phyloP scores from a whole-genome alignment of 2,329 filamentous ascomycete genomes.

The Penicillium capsulatum region DNA sequence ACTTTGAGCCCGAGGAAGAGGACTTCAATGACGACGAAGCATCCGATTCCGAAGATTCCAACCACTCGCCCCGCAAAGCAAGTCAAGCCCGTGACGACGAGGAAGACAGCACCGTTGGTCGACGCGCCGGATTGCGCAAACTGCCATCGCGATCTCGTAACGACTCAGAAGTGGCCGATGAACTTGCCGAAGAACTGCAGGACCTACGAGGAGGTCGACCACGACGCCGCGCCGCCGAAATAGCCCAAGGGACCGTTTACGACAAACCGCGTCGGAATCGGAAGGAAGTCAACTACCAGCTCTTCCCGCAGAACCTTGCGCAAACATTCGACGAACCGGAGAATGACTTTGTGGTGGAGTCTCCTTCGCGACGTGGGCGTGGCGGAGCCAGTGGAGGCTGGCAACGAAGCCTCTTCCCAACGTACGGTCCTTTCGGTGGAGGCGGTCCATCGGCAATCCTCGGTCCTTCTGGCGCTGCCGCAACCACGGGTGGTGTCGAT shows the following conservation, averaged over 20 bases:
- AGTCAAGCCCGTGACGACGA: constrained; percentile 44
- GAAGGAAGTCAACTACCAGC: constrained; percentile 78
- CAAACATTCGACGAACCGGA: constrained; percentile 72
- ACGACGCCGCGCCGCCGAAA: constrained; percentile 34
- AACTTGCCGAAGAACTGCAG: constrained; percentile 57
- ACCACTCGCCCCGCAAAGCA: constrained; percentile 42
- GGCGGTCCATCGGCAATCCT: constrained; percentile 68
- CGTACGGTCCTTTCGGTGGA: constrained; percentile 86
- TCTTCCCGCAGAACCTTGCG: constrained; percentile 68
- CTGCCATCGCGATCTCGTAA: constrained; percentile 46
- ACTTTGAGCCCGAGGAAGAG: constrained; percentile 59
- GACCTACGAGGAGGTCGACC: constrained; percentile 49
- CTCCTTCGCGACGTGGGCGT: constrained; percentile 64
- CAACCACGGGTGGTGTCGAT: constrained; percentile 73
- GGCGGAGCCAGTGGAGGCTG: constrained; percentile 57
- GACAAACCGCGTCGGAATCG: constrained; percentile 52
- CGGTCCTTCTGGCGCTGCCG: constrained; percentile 63
- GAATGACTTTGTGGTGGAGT: constrained; percentile 58
- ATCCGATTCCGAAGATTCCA: constrained; percentile 49
- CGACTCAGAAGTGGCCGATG: constrained; percentile 48
- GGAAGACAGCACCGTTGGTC: constrained; percentile 45
- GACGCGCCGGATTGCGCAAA: constrained; percentile 52
- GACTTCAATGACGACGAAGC: constrained; percentile 51
- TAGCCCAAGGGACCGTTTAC: constrained; percentile 35
- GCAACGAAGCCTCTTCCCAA: constrained; percentile 83